phyloP scores from a whole-genome alignment of 2,329 filamentous ascomycete genomes.

The Samsoniella hepiali region DNA sequence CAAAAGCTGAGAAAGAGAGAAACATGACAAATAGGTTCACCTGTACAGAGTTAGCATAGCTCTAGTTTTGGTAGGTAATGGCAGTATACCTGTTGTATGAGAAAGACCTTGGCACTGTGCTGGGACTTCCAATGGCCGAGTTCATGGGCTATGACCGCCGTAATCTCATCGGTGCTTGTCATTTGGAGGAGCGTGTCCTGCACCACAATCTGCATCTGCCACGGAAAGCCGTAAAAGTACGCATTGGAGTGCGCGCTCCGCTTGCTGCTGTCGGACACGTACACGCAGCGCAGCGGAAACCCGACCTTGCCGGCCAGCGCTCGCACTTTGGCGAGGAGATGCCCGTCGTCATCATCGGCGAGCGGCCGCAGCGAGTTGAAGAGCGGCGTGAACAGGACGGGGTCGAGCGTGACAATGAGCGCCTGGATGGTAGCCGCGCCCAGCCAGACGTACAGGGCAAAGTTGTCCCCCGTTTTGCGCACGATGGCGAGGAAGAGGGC shows the following conservation, averaged over 20 bases:
- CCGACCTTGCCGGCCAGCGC: not conserved
- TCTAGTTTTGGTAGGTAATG: too few species aligned
- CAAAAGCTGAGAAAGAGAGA: not conserved
- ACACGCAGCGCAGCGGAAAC: not conserved
- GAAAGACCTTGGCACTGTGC: not conserved
- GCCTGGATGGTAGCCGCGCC: not conserved
- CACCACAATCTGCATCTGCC: constrained; percentile 5
- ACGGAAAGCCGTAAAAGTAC: not conserved
- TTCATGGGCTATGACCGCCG: not conserved
- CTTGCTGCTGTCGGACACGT: constrained; percentile 1
- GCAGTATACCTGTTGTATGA: not conserved
- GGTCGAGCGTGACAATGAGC: not conserved
- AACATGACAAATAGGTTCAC: not conserved
- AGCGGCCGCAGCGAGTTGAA: constrained; percentile 1
- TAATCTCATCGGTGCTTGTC: not conserved
- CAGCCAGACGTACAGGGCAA: not conserved
- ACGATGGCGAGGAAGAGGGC: not conserved
- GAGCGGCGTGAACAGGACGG: not conserved
- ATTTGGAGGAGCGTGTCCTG: not conserved
- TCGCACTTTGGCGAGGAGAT: not conserved
- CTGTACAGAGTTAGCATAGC: not conserved
- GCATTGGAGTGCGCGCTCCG: constrained; percentile 5
- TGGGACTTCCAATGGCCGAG: constrained; percentile 1
- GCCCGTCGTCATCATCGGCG: not conserved
- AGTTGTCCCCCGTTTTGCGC: not conserved